Percentiles rank a stretch among this genome's conserved stretches.
Evolutionary conservation across 2,329 filamentous ascomycete species (phyloP).

Genomic region (Ceratocystis albifundus): DNA sequence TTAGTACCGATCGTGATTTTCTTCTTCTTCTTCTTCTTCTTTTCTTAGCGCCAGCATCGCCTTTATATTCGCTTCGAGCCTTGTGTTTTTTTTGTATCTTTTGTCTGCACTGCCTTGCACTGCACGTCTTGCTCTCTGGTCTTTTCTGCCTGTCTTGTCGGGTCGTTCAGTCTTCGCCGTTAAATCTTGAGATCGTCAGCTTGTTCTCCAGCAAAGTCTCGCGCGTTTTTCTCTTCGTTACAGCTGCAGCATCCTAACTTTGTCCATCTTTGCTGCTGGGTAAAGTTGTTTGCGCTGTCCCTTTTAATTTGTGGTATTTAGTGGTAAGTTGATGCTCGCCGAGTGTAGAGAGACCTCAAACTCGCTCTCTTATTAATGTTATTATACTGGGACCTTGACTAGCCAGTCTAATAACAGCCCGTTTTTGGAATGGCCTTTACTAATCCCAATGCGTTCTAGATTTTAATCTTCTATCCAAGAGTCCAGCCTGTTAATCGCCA

Average conservation of each 20-base stretch:
- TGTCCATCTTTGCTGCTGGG: constrained; percentile 1
- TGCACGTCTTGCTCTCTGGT: neutral
- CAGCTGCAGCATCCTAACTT: constrained; percentile 9
- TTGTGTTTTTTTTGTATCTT: neutral
- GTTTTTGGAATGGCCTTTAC: neutral
- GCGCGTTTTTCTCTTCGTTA: constrained; percentile 20
- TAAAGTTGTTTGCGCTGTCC: constrained; percentile 14
- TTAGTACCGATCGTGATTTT: neutral
- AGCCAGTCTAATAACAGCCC: neutral
- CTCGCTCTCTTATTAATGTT: too few species aligned
- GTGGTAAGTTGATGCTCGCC: constrained; percentile 12
- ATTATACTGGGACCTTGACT: neutral
- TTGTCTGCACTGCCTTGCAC: too few species aligned
- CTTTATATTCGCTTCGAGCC: neutral
- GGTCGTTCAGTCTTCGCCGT: neutral
- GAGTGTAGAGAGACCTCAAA: too few species aligned
- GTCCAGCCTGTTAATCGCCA: neutral
- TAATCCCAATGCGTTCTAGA: constrained; percentile 11
- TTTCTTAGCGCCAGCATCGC: constrained; percentile 8
- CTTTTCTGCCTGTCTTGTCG: neutral
- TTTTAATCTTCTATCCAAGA: constrained; percentile 12
- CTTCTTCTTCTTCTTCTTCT: neutral
- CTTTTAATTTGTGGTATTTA: constrained; percentile 16
- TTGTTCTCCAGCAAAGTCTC: neutral
- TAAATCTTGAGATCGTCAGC: neutral